Conservation (phyloP, 805 yeast genomes). For the Allodekkera sacchari region DNA sequence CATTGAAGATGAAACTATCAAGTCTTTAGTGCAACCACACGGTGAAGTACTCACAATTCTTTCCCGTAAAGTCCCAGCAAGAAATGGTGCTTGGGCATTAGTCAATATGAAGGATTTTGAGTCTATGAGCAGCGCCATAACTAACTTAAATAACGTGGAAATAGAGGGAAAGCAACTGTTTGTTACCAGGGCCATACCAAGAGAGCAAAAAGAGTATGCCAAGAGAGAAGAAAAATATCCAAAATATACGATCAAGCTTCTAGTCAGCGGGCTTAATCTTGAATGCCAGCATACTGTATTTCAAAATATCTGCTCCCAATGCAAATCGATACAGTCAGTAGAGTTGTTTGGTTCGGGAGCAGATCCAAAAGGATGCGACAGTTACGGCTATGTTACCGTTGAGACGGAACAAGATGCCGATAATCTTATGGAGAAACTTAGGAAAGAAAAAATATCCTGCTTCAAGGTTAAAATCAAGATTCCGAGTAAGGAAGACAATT, state of each 20-base stretch:
- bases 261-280: constrained; percentile 19
- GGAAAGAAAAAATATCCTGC: constrained; percentile 16
- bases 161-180: constrained; percentile 21
- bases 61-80: constrained; percentile 19
- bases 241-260: constrained; percentile 9
- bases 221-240: constrained; percentile 11
- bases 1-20: constrained; percentile 17
- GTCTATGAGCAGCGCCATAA: constrained; percentile 19
- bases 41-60: constrained; percentile 22
- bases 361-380: constrained; percentile 10
- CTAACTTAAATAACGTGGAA: constrained; percentile 19
- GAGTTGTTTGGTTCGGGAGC: constrained; percentile 17
- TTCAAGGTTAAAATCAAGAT: constrained; percentile 23
- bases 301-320: constrained; percentile 19
- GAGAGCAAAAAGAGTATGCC: constrained; percentile 22
- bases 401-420: constrained; percentile 18
- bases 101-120: constrained; percentile 19
- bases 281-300: constrained; percentile 14
- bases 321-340: constrained; percentile 17
- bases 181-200: constrained; percentile 26
- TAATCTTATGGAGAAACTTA: constrained; percentile 14
- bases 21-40: constrained; percentile 21
- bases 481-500: constrained; percentile 10
- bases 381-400: constrained; percentile 26
- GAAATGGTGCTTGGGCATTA: constrained; percentile 25